Percentiles rank a stretch among this genome's conserved stretches.
Conservation (phyloP, 208 protist species). For the Trypanosoma congolense region DNA sequence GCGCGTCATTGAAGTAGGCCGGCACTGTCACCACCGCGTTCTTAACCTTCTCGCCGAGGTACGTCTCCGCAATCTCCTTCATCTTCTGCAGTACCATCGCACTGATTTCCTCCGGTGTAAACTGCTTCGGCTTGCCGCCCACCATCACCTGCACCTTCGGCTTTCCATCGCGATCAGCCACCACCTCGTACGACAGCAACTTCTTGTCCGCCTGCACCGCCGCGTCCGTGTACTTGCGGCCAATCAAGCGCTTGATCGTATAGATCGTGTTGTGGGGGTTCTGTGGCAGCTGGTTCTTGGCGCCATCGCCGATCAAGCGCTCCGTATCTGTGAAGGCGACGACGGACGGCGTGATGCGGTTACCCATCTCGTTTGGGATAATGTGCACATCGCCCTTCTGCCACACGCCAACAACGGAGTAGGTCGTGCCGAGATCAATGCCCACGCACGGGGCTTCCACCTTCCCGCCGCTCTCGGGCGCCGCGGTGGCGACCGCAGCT, state of each 20-base stretch:
- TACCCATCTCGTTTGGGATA: constrained; percentile 10
- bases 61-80: constrained; percentile 9
- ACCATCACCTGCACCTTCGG: constrained; percentile 91
- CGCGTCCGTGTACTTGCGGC: constrained; percentile 83
- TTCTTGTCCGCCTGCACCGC: constrained; percentile 94
- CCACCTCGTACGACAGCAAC: constrained; percentile 93
- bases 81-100: constrained; percentile 9
- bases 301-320: constrained; percentile 6
- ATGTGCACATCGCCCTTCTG: constrained; percentile 9
- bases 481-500: constrained; percentile 24
- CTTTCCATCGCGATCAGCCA: constrained; percentile 76
- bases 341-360: constrained; percentile 6
- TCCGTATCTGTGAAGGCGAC: constrained; percentile 5
- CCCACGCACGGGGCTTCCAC: constrained; percentile 82
- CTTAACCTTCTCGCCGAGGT: constrained; percentile 7
- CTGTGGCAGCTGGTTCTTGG: constrained; percentile 22
- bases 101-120: constrained; percentile 6
- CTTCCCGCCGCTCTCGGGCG: constrained; percentile 59
- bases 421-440: constrained; percentile 5
- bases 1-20: constrained; percentile 6
- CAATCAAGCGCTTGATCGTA: constrained; percentile 93
- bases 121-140: constrained; percentile 4
- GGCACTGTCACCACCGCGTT: constrained; percentile 5
- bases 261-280: constrained; percentile 93
- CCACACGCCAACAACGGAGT: constrained; percentile 7